Conservation (phyloP, 148 eudicot species). For the Dysphania ambrosioides region DNA sequence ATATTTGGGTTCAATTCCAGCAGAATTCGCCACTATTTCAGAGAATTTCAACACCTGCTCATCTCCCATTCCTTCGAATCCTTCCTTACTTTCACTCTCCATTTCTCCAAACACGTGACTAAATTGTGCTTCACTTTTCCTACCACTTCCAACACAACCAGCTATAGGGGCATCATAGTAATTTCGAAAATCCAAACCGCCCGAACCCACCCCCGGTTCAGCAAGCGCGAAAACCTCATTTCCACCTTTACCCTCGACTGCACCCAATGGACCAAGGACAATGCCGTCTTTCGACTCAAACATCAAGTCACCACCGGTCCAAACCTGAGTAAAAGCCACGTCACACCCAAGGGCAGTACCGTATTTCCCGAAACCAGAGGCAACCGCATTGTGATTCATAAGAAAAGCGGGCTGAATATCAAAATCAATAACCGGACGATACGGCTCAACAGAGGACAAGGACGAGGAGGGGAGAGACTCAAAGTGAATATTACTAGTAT, state of each 20-base stretch:
- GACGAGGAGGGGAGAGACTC: background rate
- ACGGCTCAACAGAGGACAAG: constrained; percentile 17
- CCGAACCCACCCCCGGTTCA: background rate
- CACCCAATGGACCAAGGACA: background rate
- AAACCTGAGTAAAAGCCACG: background rate
- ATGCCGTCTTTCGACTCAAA: background rate
- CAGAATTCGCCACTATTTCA: background rate
- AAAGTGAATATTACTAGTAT: no score
- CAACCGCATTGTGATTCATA: background rate
- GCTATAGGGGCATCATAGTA: constrained; percentile 6
- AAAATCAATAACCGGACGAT: constrained; percentile 24
- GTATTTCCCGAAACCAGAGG: background rate
- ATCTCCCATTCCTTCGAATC: background rate
- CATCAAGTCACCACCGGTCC: background rate
- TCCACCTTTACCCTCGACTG: no score
- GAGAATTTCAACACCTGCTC: background rate
- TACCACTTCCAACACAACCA: background rate
- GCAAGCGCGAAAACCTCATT: background rate
- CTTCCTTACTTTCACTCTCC: background rate
- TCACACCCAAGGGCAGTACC: background rate
- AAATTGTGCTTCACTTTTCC: background rate
- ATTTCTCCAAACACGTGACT: background rate
- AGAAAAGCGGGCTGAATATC: background rate
- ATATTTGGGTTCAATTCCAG: background rate
- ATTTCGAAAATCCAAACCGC: background rate